Percentiles rank a stretch among this genome's conserved stretches.
Conservation (phyloP, 2,329 filamentous ascomycete species). For the Didymella pinodella region DNA sequence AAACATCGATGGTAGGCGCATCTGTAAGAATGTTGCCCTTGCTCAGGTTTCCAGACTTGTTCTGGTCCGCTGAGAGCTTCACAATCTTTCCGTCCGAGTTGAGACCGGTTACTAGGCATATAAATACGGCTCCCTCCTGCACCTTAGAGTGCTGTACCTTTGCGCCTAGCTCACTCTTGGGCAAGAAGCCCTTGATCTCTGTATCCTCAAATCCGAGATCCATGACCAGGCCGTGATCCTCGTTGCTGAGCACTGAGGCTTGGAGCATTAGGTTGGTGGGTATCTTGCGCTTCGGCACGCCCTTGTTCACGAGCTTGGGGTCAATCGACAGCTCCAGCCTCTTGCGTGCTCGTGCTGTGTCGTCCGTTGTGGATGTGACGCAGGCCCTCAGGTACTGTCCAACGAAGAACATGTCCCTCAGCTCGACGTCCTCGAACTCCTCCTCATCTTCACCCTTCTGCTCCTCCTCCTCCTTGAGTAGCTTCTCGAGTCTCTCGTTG, state of each 20-base stretch:
- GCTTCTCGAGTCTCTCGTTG: constrained; percentile 75
- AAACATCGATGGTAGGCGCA: constrained; percentile 86
- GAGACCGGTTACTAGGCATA: constrained; percentile 81
- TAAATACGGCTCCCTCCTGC: constrained; percentile 82
- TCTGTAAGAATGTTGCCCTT: constrained; percentile 72
- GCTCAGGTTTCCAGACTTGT: constrained; percentile 72
- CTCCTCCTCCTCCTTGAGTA: constrained; percentile 68
- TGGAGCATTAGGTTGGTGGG: constrained; percentile 81
- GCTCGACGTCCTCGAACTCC: constrained; percentile 68
- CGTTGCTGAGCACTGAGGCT: constrained; percentile 87
- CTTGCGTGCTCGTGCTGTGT: constrained; percentile 73
- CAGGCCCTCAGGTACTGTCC: constrained; percentile 90
- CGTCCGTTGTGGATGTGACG: constrained; percentile 79
- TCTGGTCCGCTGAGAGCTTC: constrained; percentile 80
- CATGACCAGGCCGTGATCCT: constrained; percentile 95
- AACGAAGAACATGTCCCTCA: constrained; percentile 76
- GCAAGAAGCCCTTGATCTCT: constrained; percentile 80
- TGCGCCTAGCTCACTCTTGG: constrained; percentile 79
- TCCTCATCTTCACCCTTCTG: constrained; percentile 61
- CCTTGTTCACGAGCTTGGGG: constrained; percentile 78
- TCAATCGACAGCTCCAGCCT: constrained; percentile 88
- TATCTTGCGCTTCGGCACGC: constrained; percentile 75
- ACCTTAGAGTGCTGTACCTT: constrained; percentile 71
- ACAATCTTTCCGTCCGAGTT: constrained; percentile 81
- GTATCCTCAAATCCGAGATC: constrained; percentile 78